Base-by-base conservation (phyloP, 192 early-diverging fungal genomes). In the Coemansia sp. region DNA sequence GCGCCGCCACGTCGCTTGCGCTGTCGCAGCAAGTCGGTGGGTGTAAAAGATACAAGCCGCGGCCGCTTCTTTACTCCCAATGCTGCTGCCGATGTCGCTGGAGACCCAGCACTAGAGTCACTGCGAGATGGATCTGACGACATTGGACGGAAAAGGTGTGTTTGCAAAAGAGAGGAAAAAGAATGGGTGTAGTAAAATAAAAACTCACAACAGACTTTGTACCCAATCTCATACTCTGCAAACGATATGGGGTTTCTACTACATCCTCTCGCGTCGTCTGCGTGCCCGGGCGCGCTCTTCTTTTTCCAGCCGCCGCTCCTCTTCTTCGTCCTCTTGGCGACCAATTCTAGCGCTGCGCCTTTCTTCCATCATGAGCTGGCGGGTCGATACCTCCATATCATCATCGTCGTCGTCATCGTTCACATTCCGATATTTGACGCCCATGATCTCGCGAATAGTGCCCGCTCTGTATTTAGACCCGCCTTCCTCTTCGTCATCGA, bases 311-410 rank as follows among this genome's bases (percentile, higher is more conserved):
- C 58, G 58, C 2, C 67, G 66, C 22, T 79, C 76, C 42, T 79
- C 76, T 15, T 69, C 70, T 19, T 72, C 70, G 21, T 79, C 76
- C 27, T 79, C 70, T 29, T 66, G 38, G 9, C 64, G 65, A 8
- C 76, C 76, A 32, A 80, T 63, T 18, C 40, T 62, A 5, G 72
- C 71, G 12, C 77, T 80, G 27, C 68, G 68, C 4, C 58, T 52
- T 18, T 80, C 77, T 35, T 80, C 77, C 39, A 68, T 65, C 71
- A 80, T 70, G 37, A 58, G 72, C 57, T 80, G 72, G 38, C 52
- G 48, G 0, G 72, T 73, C 14, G 77, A 80, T 1, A 63, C 63
- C 37, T 80, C 77, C 77, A 80, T 80, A 44, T 71, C 63, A 41
- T 68, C 52, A 26, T 80, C 77, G 11, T 74, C 72, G n/a, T 80